phyloP scores from a whole-genome alignment of 1,284 basidiomycete species.

The Hymenochaete sp. region DNA sequence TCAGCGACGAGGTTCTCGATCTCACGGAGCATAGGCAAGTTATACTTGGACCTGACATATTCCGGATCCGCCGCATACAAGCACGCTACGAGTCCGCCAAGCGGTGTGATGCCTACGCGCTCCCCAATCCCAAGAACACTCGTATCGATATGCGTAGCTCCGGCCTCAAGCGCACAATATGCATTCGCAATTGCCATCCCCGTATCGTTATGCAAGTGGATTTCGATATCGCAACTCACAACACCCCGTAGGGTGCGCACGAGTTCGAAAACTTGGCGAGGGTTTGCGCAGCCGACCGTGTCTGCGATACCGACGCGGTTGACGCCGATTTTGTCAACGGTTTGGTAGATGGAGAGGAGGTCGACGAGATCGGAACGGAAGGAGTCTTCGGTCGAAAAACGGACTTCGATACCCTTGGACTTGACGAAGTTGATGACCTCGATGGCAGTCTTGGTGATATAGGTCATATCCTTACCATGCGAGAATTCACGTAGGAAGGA shows the following conservation, averaged over 20 bases:
- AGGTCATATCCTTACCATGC: conserved; percentile 99
- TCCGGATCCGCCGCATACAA: conserved; percentile 95
- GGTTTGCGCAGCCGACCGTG: conserved; percentile 98
- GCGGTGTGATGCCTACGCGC: conserved; percentile 97
- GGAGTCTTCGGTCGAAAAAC: conserved; percentile 99
- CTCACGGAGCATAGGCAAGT: conserved; percentile 93
- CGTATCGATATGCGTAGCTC: conserved; percentile 98
- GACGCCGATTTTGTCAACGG: conserved; percentile 99
- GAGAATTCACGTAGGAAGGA: conserved; percentile 99
- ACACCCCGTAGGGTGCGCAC: conserved; percentile 95
- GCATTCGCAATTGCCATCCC: conserved; percentile 98
- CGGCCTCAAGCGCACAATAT: conserved; percentile 96
- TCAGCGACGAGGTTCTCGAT: conserved; percentile 99
- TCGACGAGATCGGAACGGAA: conserved; percentile 99
- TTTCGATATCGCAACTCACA: conserved; percentile 94
- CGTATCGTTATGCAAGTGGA: conserved; percentile 99
- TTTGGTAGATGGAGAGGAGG: conserved; percentile 97
- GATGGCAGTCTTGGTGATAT: conserved; percentile 98
- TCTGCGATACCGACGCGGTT: conserved; percentile 99
- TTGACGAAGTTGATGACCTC: conserved; percentile 99
- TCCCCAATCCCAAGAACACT: conserved; percentile 97
- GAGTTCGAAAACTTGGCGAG: conserved; percentile 97
- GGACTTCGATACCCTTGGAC: conserved; percentile 99
- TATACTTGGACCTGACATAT: conserved; percentile 99
- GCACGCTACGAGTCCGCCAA: conserved; percentile 95